A percentile compares a stretch with the other conserved stretches of the same genome.
Evolutionary conservation across 2,329 filamentous ascomycete species (phyloP).

Genomic region (Aspergillus sp.): DNA sequence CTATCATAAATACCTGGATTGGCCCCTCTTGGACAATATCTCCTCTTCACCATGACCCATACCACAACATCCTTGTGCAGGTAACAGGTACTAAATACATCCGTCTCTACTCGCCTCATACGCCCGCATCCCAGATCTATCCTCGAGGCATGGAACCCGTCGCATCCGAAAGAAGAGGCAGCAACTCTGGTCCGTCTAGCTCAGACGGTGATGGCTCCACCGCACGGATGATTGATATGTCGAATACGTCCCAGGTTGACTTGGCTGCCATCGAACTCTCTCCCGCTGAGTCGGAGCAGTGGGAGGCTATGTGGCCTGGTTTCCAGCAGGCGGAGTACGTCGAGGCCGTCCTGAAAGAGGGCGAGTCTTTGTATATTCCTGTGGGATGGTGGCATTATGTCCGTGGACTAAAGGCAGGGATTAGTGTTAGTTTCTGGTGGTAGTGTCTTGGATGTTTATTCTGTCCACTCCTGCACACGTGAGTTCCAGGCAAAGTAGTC

Average conservation of each 20-base stretch:
- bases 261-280: constrained; percentile 66
- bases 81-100: constrained; percentile 90
- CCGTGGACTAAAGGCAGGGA: constrained; percentile 77
- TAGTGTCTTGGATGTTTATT: constrained; percentile 42
- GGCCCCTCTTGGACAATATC: constrained; percentile 86
- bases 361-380: constrained; percentile 86
- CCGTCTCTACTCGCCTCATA: constrained; percentile 74
- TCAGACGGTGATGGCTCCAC: neutral
- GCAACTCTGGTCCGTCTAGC: neutral
- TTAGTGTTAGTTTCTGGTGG: constrained; percentile 98
- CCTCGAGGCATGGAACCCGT: constrained; percentile 41
- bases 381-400: constrained; percentile 99
- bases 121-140: constrained; percentile 48
- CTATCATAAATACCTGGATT: constrained; percentile 87
- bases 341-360: constrained; percentile 75
- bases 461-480: neutral
- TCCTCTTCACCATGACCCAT: constrained; percentile 88
- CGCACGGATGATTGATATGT: constrained; percentile 69
- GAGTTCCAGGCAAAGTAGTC: neutral
- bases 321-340: constrained; percentile 65
- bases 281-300: constrained; percentile 41
- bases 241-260: constrained; percentile 81
- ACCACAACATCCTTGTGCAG: constrained; percentile 89
- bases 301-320: constrained; percentile 49
- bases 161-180: constrained; percentile 6